phyloP scores from a whole-genome alignment of 306 rosid species.

The Trifolium dubium region DNA sequence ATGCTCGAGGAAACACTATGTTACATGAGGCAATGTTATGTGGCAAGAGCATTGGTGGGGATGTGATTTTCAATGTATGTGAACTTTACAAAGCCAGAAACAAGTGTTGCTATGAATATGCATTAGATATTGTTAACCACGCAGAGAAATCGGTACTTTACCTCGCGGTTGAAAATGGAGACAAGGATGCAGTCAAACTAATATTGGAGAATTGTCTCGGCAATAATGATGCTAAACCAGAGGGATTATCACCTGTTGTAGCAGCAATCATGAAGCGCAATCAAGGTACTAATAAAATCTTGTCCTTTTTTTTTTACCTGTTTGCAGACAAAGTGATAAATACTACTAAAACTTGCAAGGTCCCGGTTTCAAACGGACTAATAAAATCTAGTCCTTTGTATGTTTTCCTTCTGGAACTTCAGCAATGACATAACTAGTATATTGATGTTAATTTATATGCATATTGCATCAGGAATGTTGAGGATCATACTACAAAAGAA shows the following conservation, averaged over 20 bases:
- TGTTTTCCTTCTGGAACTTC: too few relatives aligned
- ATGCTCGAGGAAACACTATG: neutral
- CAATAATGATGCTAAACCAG: neutral
- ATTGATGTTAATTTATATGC: too few relatives aligned
- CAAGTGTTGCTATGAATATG: neutral
- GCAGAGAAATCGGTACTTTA: conserved; percentile 3
- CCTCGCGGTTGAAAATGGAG: neutral
- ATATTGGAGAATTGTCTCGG: conserved; percentile 5
- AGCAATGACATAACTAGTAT: too few relatives aligned
- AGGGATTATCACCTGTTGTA: neutral
- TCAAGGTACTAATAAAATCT: neutral
- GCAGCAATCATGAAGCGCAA: neutral
- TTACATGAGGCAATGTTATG: conserved; percentile 30
- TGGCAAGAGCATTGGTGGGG: neutral
- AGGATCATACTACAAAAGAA: neutral
- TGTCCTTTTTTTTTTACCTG: too few relatives aligned
- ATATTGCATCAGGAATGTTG: neutral
- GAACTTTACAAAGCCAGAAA: neutral
- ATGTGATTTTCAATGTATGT: neutral
- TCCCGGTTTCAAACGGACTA: too few relatives aligned
- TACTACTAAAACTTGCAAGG: too few relatives aligned
- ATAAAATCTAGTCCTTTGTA: too few relatives aligned
- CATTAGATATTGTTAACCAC: neutral
- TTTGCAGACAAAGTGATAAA: too few relatives aligned
- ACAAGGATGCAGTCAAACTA: neutral